Evolutionary conservation across 371 early-diverging fungal species (phyloP).

Genomic region (Circinella minor): DNA sequence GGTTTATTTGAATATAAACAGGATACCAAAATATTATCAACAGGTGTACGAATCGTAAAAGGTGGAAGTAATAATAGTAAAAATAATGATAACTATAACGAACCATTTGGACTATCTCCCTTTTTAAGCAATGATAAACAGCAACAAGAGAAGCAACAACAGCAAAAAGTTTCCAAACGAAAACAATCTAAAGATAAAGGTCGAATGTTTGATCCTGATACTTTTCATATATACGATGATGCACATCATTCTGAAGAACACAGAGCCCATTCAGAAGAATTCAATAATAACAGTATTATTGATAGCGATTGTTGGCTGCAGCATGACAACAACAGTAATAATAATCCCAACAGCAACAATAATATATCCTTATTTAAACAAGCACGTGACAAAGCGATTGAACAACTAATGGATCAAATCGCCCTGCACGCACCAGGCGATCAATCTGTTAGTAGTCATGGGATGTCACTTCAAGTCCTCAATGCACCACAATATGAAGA

Average conservation of each 20-base stretch:
- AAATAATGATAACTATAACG: neutral
- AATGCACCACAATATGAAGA: neutral
- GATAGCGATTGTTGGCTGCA: neutral
- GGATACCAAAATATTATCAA: conserved; percentile 17
- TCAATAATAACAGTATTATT: neutral
- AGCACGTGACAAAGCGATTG: conserved; percentile 2
- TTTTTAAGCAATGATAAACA: neutral
- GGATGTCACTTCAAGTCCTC: neutral
- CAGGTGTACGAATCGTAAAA: conserved; percentile 21
- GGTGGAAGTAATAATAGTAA: conserved; percentile 2
- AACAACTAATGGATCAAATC: neutral
- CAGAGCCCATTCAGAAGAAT: neutral
- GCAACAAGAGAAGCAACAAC: neutral
- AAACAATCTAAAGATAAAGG: neutral
- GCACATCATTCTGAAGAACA: neutral
- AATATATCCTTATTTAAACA: neutral
- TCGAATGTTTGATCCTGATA: neutral
- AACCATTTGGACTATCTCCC: neutral
- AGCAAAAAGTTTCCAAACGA: neutral
- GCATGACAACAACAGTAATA: neutral
- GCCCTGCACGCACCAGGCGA: neutral
- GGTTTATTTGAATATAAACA: conserved; percentile 27
- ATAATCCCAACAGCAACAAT: too few relatives aligned
- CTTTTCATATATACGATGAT: neutral
- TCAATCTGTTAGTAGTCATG: neutral